Percentiles rank a stretch among this genome's conserved stretches.
Conservation (phyloP, 768 basidiomycete species). For the Mycena venus region DNA sequence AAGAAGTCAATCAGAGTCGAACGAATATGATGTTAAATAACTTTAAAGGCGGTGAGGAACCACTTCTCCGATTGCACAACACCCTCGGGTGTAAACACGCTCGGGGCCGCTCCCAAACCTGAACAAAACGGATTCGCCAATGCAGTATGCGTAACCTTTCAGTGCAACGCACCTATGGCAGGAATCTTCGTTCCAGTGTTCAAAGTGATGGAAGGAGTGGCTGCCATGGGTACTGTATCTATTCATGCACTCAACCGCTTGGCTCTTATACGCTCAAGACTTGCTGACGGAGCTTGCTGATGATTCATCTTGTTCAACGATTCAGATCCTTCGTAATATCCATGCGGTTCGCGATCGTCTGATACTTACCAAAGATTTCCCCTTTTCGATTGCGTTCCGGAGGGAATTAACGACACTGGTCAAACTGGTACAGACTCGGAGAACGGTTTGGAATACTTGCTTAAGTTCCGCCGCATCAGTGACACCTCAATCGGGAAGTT, state of each 20-base stretch:
- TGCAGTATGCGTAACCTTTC: not conserved
- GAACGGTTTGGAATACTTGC: no score
- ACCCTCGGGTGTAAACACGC: conserved; percentile 41
- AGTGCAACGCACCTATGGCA: not conserved
- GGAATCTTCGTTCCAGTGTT: conserved; percentile 20
- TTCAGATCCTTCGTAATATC: no score
- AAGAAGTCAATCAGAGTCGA: not conserved
- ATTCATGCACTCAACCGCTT: no score
- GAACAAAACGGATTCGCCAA: not conserved
- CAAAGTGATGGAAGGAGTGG: not conserved
- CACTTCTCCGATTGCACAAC: conserved; percentile 51
- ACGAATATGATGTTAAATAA: conserved; percentile 15
- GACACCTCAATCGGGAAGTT: not conserved
- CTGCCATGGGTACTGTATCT: conserved; percentile 4
- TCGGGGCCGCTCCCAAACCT: not conserved
- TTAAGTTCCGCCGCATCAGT: not conserved
- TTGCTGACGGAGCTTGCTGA: no score
- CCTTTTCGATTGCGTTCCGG: no score
- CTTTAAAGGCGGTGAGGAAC: conserved; percentile 57
- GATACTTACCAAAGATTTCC: no score
- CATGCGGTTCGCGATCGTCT: no score
- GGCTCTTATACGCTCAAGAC: no score
- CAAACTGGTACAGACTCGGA: no score
- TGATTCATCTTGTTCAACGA: no score
- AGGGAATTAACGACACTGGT: no score